Conservation (phyloP, 2,329 filamentous ascomycete genomes). For the Anthostomella pinea region DNA sequence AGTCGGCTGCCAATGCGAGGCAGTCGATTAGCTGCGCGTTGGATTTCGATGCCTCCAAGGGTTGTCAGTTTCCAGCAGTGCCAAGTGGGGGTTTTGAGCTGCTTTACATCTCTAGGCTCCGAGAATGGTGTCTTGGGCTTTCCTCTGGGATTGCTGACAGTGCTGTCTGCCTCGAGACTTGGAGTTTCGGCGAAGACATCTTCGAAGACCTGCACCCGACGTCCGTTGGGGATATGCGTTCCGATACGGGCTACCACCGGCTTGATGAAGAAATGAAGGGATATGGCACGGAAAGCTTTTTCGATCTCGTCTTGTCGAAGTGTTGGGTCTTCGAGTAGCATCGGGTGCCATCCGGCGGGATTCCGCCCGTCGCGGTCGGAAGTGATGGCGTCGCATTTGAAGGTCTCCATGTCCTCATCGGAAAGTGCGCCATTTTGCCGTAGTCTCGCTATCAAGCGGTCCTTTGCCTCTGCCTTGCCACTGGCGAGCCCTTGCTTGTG, state of each 20-base stretch:
- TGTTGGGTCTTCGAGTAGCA: background rate
- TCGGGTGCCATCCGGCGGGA: background rate
- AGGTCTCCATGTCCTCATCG: background rate
- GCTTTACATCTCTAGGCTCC: conserved; percentile 9
- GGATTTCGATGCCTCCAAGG: conserved; percentile 7
- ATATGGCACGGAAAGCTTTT: background rate
- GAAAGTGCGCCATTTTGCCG: background rate
- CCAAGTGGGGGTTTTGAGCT: no score
- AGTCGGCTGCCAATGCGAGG: conserved; percentile 6
- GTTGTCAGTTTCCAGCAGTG: conserved; percentile 4
- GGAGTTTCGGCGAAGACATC: background rate
- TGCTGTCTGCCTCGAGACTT: no score
- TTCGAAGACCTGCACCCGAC: background rate
- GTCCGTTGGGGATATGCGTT: background rate
- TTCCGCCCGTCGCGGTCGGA: background rate
- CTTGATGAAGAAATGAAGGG: background rate
- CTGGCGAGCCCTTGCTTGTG: no score
- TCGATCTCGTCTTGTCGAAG: background rate
- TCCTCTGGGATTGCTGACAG: background rate
- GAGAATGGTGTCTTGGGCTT: conserved; percentile 11
- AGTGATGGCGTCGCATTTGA: background rate
- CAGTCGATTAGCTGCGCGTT: conserved; percentile 15
- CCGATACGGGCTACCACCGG: background rate
- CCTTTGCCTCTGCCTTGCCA: background rate
- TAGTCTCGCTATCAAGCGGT: background rate